Conservation (phyloP, 140 eudicot species). For the Flaveria floridana region DNA sequence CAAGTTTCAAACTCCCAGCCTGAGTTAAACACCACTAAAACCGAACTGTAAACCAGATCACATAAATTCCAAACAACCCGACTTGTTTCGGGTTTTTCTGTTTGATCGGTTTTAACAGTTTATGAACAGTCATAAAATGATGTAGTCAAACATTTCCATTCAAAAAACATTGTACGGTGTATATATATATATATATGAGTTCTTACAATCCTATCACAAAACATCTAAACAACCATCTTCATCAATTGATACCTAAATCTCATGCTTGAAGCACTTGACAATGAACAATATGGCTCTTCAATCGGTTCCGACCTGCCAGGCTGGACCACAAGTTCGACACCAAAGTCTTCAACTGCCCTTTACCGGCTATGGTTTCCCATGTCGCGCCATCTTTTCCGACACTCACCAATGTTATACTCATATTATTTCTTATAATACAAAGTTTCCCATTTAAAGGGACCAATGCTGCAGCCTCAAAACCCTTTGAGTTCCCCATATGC, state of each 20-base stretch:
- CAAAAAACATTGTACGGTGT: constrained; percentile 27
- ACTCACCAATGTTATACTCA: constrained; percentile 69
- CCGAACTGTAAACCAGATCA: neutral
- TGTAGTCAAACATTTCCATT: neutral
- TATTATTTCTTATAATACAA: constrained; percentile 67
- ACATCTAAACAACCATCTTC: constrained; percentile 25
- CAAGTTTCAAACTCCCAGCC: neutral
- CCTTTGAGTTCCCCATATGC: constrained; percentile 75
- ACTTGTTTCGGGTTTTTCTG: neutral
- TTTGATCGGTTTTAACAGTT: neutral
- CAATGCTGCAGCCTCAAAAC: constrained; percentile 75
- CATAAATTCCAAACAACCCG: neutral
- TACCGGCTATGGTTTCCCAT: constrained; percentile 71
- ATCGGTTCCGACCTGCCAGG: constrained; percentile 62
- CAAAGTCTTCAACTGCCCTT: constrained; percentile 68
- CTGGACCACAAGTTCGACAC: constrained; percentile 63
- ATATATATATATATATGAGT: constrained; percentile 24
- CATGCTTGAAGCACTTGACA: constrained; percentile 85
- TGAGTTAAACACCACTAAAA: neutral
- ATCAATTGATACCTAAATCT: constrained; percentile 6
- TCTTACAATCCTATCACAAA: constrained; percentile 30
- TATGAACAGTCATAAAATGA: neutral
- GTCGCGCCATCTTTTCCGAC: constrained; percentile 42
- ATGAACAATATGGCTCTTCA: constrained; percentile 68
- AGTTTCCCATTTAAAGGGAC: constrained; percentile 63